These are phyloP conservation scores for Lathyrus tuberosus DNA, from an alignment of 306 rosid species.

Conservation along the genomic window DNA sequence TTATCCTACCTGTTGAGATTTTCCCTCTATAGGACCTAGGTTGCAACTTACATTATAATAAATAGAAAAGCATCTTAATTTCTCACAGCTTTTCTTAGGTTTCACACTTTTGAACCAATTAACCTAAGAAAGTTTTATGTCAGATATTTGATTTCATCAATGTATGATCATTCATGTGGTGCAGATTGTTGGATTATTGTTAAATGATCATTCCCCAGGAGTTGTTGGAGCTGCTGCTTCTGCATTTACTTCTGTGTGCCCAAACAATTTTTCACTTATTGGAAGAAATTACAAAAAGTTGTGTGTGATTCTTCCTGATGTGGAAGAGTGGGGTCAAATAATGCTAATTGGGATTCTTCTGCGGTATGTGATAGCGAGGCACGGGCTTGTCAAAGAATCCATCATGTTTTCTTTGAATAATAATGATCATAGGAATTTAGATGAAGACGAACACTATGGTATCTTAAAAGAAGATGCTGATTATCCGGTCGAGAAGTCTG, in stretches of 20 bases:
- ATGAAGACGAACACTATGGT: conserved; percentile 45
- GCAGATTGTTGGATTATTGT: conserved; percentile 79
- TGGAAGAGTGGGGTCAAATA: conserved; percentile 98
- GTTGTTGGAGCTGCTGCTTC: conserved; percentile 99
- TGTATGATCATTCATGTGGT: conserved; percentile 29
- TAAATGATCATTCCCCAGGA: conserved; percentile 81
- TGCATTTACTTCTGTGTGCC: conserved; percentile 90
- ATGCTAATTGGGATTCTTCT: conserved; percentile 83
- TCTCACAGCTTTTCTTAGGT: conserved; percentile 24
- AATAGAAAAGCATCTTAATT: neutral
- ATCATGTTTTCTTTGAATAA: conserved; percentile 62
- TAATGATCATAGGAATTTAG: conserved; percentile 42
- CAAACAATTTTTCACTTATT: conserved; percentile 71
- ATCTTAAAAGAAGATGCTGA: conserved; percentile 48
- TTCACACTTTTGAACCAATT: conserved; percentile 27
- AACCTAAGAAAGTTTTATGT: conserved; percentile 28
- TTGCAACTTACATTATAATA: conserved; percentile 1
- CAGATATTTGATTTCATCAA: conserved; percentile 24
- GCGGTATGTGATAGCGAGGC: conserved; percentile 78
- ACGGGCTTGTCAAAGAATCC: conserved; percentile 87
- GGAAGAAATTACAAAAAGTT: conserved; percentile 73
- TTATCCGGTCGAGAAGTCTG: conserved; percentile 42
- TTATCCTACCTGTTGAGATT: conserved; percentile 12
- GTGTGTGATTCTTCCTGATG: conserved; percentile 92
- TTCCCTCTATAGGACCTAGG: conserved; percentile 20